Evolutionary conservation across 2,329 filamentous ascomycete genomes (phyloP), one percentile per base, ranked within the genome.

Genomic region (Mollisiaceae sp.): DNA sequence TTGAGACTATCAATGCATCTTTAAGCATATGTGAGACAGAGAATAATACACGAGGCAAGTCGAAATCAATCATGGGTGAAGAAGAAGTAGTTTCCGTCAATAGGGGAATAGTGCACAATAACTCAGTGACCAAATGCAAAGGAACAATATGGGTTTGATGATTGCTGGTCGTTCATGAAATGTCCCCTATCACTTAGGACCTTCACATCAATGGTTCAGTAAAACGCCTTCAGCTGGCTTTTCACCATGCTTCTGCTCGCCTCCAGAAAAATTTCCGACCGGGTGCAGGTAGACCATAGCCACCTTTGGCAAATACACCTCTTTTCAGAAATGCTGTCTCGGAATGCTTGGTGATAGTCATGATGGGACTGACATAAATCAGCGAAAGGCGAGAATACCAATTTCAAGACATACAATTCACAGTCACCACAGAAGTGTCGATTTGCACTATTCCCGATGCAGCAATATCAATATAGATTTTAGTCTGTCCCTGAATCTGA

Each of bases 381-480:
- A 43, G 41, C 41, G 15, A 43, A n/a, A 43, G 11, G n/a, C 15
- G n/a, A 43, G 12, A 43, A 8, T 6, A 43, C 41, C 41, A 6
- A 8, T 43, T 43, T 43, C 41, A 43, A 18, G n/a, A 66, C 60
- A 38, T 54, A 60, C 55, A 60, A 60, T 52, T 60, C 64, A 59
- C 60, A 63, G 54, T 66, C 64, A 8, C 64, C 64, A 39, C 64
- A 63, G 43, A 63, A 66, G 18, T 39, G 36, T n/a, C 64, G 24
- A 18, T 63, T 54, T 43, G 57, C 15, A 36, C 36, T 14, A 1
- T 45, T 41, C 60, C 64, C 41, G 41, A 43, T 12, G 32, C 50
- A 0, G n/a, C 22, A 15, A 52, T 50, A 18, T 47, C 52, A 43
- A 18, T 15, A 43, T 57, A 22, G 24, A 38, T 63, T 52, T 56